Evolutionary conservation across 495 filamentous ascomycete genomes (phyloP).

Genomic region (Penicillium cinerascens): DNA sequence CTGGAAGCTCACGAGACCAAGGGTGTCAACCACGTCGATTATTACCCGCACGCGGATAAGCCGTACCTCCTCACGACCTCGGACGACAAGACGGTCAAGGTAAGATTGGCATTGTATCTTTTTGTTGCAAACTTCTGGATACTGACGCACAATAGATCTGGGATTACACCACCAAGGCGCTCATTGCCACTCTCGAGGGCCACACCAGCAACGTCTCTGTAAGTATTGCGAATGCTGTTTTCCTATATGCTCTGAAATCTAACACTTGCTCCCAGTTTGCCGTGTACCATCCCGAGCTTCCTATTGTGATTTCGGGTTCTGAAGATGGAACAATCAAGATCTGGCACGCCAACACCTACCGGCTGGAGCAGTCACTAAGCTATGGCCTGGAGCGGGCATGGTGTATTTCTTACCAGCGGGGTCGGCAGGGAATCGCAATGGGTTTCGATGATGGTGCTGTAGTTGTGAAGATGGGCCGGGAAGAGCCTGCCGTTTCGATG

Average conservation of each 20-base stretch:
- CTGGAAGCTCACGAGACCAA: conserved; percentile 97
- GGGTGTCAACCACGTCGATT: conserved; percentile 96
- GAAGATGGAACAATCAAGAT: conserved; percentile 98
- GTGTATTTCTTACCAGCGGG: conserved; percentile 94
- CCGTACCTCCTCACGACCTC: conserved; percentile 96
- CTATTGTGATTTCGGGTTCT: conserved; percentile 97
- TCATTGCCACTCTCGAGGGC: conserved; percentile 94
- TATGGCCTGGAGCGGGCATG: conserved; percentile 95
- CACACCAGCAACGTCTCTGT: conserved; percentile 95
- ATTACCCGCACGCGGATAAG: conserved; percentile 95
- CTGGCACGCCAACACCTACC: conserved; percentile 97
- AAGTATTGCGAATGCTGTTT: too few relatives aligned
- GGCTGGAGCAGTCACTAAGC: conserved; percentile 90
- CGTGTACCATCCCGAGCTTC: conserved; percentile 95
- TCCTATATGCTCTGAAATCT: too few relatives aligned
- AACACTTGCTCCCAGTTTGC: conserved; percentile 54
- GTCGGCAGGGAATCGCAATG: conserved; percentile 88
- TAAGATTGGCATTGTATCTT: neutral
- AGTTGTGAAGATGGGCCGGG: conserved; percentile 93
- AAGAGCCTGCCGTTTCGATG: conserved; percentile 98
- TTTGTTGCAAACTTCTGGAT: neutral
- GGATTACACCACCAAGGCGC: conserved; percentile 97
- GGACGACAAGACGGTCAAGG: conserved; percentile 89
- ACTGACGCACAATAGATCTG: conserved; percentile 49
- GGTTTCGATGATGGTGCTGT: conserved; percentile 98